Evolutionary conservation across 495 filamentous ascomycete species (phyloP).

Genomic region (Astrothelium subdiscretum): DNA sequence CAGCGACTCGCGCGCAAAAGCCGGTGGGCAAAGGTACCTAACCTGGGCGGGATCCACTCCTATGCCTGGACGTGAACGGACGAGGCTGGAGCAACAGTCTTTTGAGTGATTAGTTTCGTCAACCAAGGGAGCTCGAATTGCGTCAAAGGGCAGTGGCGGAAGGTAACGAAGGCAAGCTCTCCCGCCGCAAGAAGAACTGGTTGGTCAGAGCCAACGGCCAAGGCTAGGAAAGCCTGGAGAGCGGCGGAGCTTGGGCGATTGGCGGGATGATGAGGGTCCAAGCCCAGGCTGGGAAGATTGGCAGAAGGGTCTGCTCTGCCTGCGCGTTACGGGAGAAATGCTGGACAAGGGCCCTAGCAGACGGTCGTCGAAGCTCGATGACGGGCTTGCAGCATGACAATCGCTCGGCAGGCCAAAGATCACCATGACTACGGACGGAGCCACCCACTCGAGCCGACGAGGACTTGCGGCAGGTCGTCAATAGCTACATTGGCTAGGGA

Average conservation of each 20-base stretch:
- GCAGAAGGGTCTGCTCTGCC: conserved; percentile 1
- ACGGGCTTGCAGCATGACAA: neutral
- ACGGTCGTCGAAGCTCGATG: neutral
- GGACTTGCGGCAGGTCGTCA: neutral
- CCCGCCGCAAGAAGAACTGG: neutral
- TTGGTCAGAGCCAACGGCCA: neutral
- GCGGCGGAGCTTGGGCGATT: neutral
- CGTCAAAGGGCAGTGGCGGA: neutral
- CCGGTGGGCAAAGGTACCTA: neutral
- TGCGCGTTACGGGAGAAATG: conserved; percentile 1
- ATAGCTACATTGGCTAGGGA: conserved; percentile 1
- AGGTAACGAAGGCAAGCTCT: conserved; percentile 1
- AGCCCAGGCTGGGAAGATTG: neutral
- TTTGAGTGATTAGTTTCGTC: neutral
- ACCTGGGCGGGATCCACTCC: neutral
- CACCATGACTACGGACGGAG: neutral
- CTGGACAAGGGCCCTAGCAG: neutral
- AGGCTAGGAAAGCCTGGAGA: neutral
- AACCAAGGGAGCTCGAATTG: neutral
- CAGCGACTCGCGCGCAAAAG: neutral
- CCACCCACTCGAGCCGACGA: neutral
- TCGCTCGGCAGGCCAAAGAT: neutral
- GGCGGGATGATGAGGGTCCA: neutral
- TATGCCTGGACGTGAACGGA: neutral
- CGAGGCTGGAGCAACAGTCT: neutral